Evolutionary conservation across 2,329 filamentous ascomycete genomes (phyloP).

Genomic region (Neopestalotiopsis rosae): DNA sequence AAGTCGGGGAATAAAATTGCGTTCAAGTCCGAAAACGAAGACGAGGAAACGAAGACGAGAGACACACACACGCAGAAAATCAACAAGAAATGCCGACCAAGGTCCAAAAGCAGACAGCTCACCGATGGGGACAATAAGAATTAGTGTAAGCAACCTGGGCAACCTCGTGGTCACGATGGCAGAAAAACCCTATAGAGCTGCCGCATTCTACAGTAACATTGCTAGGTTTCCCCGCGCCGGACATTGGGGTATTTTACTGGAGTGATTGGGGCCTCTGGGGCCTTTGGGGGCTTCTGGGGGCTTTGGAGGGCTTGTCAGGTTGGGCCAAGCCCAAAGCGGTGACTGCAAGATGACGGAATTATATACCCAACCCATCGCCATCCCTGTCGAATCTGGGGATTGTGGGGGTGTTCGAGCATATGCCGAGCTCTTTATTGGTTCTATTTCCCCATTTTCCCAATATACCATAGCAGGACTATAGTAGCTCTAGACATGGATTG

Average conservation of each 20-base stretch:
- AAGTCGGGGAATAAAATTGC: background rate
- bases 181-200: background rate
- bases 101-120: background rate
- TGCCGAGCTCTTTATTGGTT: slow-evolving; percentile 8
- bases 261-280: too few species aligned
- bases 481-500: background rate
- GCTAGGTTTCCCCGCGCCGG: slow-evolving; percentile 1
- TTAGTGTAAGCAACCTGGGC: background rate
- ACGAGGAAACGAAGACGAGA: slow-evolving; percentile 9
- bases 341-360: slow-evolving; percentile 8
- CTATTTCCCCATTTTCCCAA: background rate
- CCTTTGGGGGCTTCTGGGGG: too few species aligned
- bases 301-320: too few species aligned
- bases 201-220: slow-evolving; percentile 10
- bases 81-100: background rate
- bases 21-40: slow-evolving; percentile 4
- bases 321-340: background rate
- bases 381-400: slow-evolving; percentile 7
- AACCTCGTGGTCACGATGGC: slow-evolving; percentile 1
- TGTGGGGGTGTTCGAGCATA: background rate
- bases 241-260: background rate
- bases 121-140: background rate
- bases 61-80: background rate
- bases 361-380: slow-evolving; percentile 1
- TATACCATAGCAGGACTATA: slow-evolving; percentile 1